Conservation (phyloP, 2,329 filamentous ascomycete genomes). For the Fusarium caatingaense region DNA sequence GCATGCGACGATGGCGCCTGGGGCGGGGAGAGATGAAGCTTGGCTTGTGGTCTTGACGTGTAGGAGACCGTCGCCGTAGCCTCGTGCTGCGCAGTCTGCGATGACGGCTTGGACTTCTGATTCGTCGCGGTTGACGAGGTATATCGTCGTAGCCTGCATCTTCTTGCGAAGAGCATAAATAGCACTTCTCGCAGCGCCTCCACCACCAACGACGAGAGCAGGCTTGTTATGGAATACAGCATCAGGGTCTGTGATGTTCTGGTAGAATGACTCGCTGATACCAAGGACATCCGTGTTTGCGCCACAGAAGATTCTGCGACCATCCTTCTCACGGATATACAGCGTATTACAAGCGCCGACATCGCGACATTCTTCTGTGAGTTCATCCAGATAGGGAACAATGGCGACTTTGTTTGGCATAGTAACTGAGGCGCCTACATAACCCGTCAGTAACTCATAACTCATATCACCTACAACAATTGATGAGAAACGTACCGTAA, state of each 20-base stretch:
- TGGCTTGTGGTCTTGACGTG: conserved; percentile 72
- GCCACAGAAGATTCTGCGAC: conserved; percentile 69
- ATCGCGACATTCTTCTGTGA: conserved; percentile 77
- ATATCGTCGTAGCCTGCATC: conserved; percentile 75
- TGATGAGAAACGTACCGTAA: conserved; percentile 62
- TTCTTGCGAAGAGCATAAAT: conserved; percentile 79
- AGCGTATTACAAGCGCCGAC: conserved; percentile 86
- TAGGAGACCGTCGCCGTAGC: conserved; percentile 69
- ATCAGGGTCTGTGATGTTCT: conserved; percentile 62
- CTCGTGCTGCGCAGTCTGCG: conserved; percentile 68
- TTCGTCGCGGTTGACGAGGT: conserved; percentile 80
- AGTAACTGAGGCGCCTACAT: conserved; percentile 74
- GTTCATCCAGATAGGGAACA: conserved; percentile 76
- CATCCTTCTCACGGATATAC: conserved; percentile 67
- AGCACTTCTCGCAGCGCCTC: conserved; percentile 81
- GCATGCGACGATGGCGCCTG: conserved; percentile 77
- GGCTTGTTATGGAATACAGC: conserved; percentile 67
- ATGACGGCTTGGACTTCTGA: conserved; percentile 75
- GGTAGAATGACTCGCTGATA: conserved; percentile 76
- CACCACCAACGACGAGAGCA: conserved; percentile 80
- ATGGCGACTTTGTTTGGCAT: conserved; percentile 89
- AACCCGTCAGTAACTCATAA: background rate
- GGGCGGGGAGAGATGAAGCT: conserved; percentile 66
- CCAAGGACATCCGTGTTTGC: conserved; percentile 87
- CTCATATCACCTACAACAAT: background rate